Conservation (phyloP, 2,329 filamentous ascomycete species). For the Paraconiothyrium sp. region DNA sequence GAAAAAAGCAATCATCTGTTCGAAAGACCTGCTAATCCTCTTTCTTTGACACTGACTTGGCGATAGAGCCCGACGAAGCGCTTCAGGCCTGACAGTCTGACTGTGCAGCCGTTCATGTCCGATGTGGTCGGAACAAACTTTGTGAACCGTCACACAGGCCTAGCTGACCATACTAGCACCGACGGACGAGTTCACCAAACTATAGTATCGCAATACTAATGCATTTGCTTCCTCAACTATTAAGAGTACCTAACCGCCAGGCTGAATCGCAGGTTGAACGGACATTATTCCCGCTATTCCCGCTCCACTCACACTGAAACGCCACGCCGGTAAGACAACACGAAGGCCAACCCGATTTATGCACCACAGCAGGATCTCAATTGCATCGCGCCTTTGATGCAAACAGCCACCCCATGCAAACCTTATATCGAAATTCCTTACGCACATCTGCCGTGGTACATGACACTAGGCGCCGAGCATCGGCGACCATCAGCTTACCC, state of each 20-base stretch:
- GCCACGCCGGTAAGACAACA: conserved; percentile 5
- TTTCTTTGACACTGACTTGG: not conserved
- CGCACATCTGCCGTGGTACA: conserved; percentile 9
- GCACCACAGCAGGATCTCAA: not conserved
- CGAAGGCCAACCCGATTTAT: not conserved
- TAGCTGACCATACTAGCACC: not conserved
- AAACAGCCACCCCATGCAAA: conserved; percentile 4
- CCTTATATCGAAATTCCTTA: not conserved
- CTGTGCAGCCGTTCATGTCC: not conserved
- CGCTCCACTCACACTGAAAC: conserved; percentile 9
- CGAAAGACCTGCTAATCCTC: not conserved
- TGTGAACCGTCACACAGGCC: conserved; percentile 8
- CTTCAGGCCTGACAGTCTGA: not conserved
- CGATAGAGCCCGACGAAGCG: not conserved
- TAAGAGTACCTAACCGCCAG: not conserved
- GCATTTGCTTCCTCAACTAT: not conserved
- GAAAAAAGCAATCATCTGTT: not conserved
- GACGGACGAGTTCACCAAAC: not conserved
- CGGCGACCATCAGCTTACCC: conserved; percentile 9
- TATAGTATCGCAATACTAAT: not conserved
- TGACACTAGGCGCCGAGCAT: conserved; percentile 13
- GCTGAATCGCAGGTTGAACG: not conserved
- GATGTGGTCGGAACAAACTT: not conserved
- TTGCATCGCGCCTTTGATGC: not conserved
- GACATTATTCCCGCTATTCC: conserved; percentile 1